phyloP scores from a whole-genome alignment of 73 alveolate genomes.

The Paramecium bursaria region DNA sequence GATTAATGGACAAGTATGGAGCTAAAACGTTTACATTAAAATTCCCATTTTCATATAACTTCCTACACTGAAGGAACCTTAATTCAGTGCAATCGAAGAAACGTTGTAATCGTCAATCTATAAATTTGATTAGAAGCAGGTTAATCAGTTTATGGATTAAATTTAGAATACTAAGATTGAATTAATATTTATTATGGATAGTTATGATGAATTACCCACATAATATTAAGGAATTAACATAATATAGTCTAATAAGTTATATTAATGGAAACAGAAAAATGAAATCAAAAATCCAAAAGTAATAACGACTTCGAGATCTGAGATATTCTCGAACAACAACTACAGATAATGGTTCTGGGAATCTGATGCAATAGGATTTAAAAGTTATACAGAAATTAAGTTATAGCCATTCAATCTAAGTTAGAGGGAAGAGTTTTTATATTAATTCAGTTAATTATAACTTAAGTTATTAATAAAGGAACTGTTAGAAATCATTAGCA shows the following conservation, averaged over 20 bases:
- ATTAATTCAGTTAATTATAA: background rate
- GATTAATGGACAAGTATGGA: background rate
- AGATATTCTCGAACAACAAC: background rate
- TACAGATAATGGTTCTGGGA: constrained; percentile 5
- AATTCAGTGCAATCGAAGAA: constrained; percentile 30
- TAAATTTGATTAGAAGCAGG: background rate
- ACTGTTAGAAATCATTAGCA: too few species aligned
- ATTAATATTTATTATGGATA: constrained; percentile 11
- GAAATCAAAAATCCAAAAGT: constrained; percentile 26
- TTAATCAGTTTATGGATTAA: constrained; percentile 9
- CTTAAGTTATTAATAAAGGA: background rate
- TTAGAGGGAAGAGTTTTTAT: background rate
- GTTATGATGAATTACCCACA: constrained; percentile 31
- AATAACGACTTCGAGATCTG: constrained; percentile 36
- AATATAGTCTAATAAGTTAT: background rate
- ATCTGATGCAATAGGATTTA: background rate
- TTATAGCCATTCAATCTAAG: background rate
- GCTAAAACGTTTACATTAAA: background rate
- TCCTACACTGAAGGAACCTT: background rate
- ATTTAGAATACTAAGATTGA: background rate
- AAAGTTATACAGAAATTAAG: constrained; percentile 1
- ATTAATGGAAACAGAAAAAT: constrained; percentile 19
- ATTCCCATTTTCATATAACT: constrained; percentile 6
- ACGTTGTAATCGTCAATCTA: constrained; percentile 1
- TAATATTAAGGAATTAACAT: constrained; percentile 1